Evolutionary conservation across 1,139 yeast species (phyloP), one percentile per base, ranked within the genome.

Genomic region (Kodamaea ohmeri): DNA sequence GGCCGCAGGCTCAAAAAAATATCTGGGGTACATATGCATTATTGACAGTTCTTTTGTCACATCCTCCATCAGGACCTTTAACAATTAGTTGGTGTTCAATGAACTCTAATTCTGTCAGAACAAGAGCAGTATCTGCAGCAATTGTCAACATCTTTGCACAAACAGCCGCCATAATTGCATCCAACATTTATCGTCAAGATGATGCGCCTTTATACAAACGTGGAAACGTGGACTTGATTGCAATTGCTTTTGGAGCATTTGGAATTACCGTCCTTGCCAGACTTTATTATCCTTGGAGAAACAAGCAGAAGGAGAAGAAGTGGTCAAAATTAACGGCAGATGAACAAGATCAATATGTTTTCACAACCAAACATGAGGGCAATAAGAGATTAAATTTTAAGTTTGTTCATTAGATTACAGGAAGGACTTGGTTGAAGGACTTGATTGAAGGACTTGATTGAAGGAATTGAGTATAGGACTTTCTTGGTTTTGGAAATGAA

Each of bases 161-260:
- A 28, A 36, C 49, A 8, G 56, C 48, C 2, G 40, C 33, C 8
- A 52, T 55, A 22, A 37, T 45, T 5, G 35, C 49, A 39, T 46
- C 56, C 22, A 53, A 60, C 40, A 52, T 61, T 12, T 61, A 60
- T 43, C 36, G 61, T 30, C 40, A 38, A 19, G 61, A 56, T 18
- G 65, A 61, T 39, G 49, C 49, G 33, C 65, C 65, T 0, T 39
- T 47, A 29, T 61, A 61, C 46, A 46, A 48, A 26, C 38, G 61
- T 13, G 65, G 66, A 11, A 61, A 60, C 41, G 26, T 33, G 11
- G 44, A 41, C 4, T 47, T 61, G 38, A 51, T 56, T 28, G 55
- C 50, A 1, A 31, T 61, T 12, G 40, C 51, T 4, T 46, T 49
- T 34, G 52, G 45, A 6, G 32, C 55, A 3, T 31, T 52, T 14